Evolutionary conservation across 2,329 filamentous ascomycete genomes (phyloP), one percentile per base, ranked within the genome.

Genomic region (Calonectria crousiana): DNA sequence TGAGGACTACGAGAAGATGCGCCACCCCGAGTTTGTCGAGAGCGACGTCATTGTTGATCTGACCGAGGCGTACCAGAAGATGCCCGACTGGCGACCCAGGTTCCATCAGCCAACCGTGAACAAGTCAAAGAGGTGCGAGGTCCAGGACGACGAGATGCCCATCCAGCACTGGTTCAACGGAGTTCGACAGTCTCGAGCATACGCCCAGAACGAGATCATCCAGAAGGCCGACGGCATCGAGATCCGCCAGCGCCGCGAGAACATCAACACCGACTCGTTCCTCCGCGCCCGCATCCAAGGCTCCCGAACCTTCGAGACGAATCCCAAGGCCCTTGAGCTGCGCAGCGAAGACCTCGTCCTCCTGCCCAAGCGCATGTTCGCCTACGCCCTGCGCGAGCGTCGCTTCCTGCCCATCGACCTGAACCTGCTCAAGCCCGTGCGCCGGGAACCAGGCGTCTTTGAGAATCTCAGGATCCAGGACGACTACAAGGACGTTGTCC

Each of bases 41-140:
- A 85, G 84, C 58, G 84, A 87, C 30, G 84, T 87, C n/a, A 85
- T 87, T 10, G 82, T 87, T 4, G 85, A 87, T 47, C 79, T 87
- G n/a, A 81, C 81, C 0, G 84, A 86, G 73, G 85, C 85, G 0
- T 85, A 83, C 69, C 84, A 86, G 75, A 83, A 81, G 76, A 83
- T 84, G 69, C 84, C 84, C 0, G 81, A 83, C 67, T 87, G 85
- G 85, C 78, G 82, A 1, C 84, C 85, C 1, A 41, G 69, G 8
- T 83, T 83, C 75, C 78, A 82, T 4, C 79, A 79, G n/a, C 64
- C 82, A 20, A 82, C 82, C 0, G 75, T 81, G 32, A 79, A 80
- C 77, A 83, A 85, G 78, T 80, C 80, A 6, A 79, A 79, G 6
- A 73, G 79, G 6, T 83, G 81, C 60, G 79, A 84, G 53, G 75